phyloP scores from a whole-genome alignment of 805 yeast species.

The Huiozyma sinensis region DNA sequence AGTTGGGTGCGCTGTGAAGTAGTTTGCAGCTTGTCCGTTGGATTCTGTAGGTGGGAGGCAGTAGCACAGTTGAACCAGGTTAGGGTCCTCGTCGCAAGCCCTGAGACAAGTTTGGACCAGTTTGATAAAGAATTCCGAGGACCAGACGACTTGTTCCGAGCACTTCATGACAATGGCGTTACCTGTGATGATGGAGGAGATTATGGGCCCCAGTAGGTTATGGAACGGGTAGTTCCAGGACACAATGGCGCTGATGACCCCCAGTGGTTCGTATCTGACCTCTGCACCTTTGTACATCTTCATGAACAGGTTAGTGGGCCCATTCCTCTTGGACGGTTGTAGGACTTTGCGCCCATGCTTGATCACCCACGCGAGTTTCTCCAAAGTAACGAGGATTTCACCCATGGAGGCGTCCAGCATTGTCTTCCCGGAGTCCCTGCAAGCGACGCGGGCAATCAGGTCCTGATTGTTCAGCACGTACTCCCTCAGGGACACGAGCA shows the following conservation, averaged over 20 bases:
- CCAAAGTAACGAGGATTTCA: conserved; percentile 89
- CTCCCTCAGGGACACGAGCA: conserved; percentile 59
- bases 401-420: conserved; percentile 95
- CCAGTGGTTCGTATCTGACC: conserved; percentile 85
- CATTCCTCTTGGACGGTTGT: conserved; percentile 66
- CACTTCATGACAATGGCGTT: conserved; percentile 87
- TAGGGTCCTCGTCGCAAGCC: conserved; percentile 66
- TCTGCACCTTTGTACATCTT: conserved; percentile 80
- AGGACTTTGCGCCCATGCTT: conserved; percentile 70
- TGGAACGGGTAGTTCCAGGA: conserved; percentile 99
- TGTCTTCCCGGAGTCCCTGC: conserved; percentile 94
- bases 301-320: conserved; percentile 78
- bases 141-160: conserved; percentile 94
- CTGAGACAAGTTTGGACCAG: conserved; percentile 63
- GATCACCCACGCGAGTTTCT: conserved; percentile 83
- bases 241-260: conserved; percentile 77
- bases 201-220: conserved; percentile 83
- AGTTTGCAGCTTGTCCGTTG: conserved; percentile 41
- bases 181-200: conserved; percentile 84
- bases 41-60: conserved; percentile 58
- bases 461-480: conserved; percentile 76
- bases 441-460: conserved; percentile 80
- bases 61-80: conserved; percentile 77
- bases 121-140: conserved; percentile 66
- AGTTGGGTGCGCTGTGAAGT: conserved; percentile 74